Evolutionary conservation across 2,329 filamentous ascomycete genomes (phyloP).

Genomic region (Calonectria honghensis): DNA sequence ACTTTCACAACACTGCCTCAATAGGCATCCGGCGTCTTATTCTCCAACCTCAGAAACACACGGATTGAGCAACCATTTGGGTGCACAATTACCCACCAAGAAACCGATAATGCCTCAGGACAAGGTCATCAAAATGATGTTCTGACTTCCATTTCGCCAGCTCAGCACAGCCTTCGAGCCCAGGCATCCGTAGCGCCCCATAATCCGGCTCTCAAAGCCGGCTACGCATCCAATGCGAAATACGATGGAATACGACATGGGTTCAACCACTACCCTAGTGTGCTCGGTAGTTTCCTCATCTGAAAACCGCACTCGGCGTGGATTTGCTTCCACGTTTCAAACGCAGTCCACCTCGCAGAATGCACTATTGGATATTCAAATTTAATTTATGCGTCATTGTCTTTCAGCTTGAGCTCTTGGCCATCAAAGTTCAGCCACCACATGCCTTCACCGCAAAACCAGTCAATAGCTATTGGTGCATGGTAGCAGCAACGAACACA

Average conservation of each 20-base stretch:
- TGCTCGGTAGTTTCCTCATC: not conserved
- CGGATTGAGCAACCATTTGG: not conserved
- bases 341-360: no score
- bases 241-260: slow-evolving; percentile 17
- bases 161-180: slow-evolving; percentile 6
- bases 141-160: not conserved
- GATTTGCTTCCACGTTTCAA: not conserved
- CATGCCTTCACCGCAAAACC: no score
- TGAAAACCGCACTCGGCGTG: not conserved
- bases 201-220: not conserved
- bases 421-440: slow-evolving; percentile 16
- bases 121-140: not conserved
- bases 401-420: not conserved
- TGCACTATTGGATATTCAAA: not conserved
- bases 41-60: not conserved
- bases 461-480: not conserved
- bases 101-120: not conserved
- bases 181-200: slow-evolving; percentile 3
- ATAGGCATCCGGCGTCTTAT: not conserved
- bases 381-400: not conserved
- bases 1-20: not conserved
- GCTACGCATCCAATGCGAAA: slow-evolving; percentile 21
- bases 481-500: not conserved
- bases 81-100: not conserved
- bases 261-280: not conserved